Percentiles rank a stretch among this genome's conserved stretches.
phyloP scores from a whole-genome alignment of 2,329 filamentous ascomycete species.

The Apiospora hydei region DNA sequence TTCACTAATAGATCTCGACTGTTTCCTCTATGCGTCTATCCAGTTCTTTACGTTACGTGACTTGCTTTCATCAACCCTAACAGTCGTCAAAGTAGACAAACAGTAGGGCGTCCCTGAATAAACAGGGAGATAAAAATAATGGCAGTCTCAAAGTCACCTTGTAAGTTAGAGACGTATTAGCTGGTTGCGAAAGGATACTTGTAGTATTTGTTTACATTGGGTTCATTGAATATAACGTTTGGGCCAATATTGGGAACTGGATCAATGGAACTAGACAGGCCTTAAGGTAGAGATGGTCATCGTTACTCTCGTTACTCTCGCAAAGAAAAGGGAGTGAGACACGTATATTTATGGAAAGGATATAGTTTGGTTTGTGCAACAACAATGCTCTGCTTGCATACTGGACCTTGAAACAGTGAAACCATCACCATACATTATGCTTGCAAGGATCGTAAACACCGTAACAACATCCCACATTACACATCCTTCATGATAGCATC shows the following conservation, averaged over 20 bases:
- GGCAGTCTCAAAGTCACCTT: too few species aligned
- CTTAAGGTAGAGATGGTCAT: neutral
- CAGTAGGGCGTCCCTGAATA: neutral
- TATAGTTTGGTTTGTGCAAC: neutral
- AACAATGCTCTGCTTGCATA: neutral
- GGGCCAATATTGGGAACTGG: neutral
- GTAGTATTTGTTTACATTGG: too few species aligned
- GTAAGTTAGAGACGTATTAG: too few species aligned
- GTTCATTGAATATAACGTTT: neutral
- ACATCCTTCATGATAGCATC: neutral
- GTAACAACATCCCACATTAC: neutral
- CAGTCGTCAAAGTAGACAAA: neutral
- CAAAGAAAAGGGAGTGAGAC: neutral
- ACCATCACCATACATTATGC: neutral
- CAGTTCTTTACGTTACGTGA: neutral
- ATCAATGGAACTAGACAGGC: neutral
- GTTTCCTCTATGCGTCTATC: neutral
- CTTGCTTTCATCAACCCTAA: neutral
- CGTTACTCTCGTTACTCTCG: neutral
- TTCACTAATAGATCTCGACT: neutral
- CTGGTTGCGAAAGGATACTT: too few species aligned
- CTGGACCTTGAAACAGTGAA: neutral
- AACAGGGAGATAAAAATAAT: too few species aligned
- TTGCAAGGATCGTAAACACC: too few species aligned
- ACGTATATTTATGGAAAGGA: neutral